These are phyloP conservation scores for Trypethelium eluteriae DNA, from an alignment of 495 filamentous ascomycete species.

Conservation along the genomic window DNA sequence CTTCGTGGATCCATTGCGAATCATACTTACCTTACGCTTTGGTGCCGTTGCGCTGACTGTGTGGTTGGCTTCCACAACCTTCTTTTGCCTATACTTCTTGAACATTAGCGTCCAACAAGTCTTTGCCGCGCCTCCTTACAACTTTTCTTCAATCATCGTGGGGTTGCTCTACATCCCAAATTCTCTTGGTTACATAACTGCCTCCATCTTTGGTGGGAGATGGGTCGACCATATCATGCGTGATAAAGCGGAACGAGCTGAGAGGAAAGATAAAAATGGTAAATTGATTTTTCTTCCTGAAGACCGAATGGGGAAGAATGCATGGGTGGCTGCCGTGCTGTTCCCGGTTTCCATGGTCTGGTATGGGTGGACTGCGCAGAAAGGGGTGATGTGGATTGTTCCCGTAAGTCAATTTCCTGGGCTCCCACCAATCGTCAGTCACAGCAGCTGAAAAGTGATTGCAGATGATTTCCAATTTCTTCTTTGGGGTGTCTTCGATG, in stretches of 20 bases:
- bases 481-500: constrained; percentile 85
- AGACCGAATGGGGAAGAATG: constrained; percentile 85
- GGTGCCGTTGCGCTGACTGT: constrained; percentile 74
- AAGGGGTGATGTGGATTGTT: constrained; percentile 53
- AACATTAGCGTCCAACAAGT: constrained; percentile 77
- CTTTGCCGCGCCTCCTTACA: constrained; percentile 68
- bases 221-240: constrained; percentile 93
- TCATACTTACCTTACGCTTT: constrained; percentile 71
- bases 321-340: constrained; percentile 68
- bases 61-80: constrained; percentile 74
- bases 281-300: constrained; percentile 68
- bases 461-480: constrained; percentile 71
- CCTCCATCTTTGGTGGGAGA: constrained; percentile 65
- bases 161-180: constrained; percentile 77
- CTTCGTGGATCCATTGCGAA: constrained; percentile 72
- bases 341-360: constrained; percentile 62
- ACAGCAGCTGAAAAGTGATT: constrained; percentile 8
- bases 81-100: constrained; percentile 73
- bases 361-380: constrained; percentile 59
- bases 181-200: constrained; percentile 67
- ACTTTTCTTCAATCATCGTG: constrained; percentile 63
- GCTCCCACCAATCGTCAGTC: neutral
- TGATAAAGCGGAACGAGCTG: constrained; percentile 64
- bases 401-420: constrained; percentile 44
- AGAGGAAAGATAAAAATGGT: constrained; percentile 61